phyloP scores from a whole-genome alignment of 257 asterid species.

The Forsythia viridissima region DNA sequence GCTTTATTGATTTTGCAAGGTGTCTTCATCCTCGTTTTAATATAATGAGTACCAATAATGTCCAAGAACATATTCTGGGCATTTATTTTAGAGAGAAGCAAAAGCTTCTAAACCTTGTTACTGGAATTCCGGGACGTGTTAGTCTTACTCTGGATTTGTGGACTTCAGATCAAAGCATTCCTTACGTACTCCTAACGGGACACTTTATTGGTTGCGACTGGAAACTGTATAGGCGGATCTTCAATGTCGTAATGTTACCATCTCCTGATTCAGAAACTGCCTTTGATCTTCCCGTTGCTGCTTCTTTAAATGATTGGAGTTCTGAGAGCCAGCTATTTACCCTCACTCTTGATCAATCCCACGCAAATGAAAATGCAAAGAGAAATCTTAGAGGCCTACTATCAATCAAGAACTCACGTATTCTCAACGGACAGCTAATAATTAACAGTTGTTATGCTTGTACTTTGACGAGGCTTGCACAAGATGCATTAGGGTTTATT shows the following conservation, averaged over 20 bases:
- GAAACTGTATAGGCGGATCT: slow-evolving; percentile 65
- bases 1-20: slow-evolving; percentile 56
- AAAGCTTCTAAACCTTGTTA: slow-evolving; percentile 52
- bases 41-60: slow-evolving; percentile 29
- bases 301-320: slow-evolving; percentile 72
- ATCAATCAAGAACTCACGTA: slow-evolving; percentile 44
- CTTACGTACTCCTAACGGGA: slow-evolving; percentile 60
- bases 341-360: slow-evolving; percentile 47
- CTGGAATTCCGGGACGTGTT: slow-evolving; percentile 61
- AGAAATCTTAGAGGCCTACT: slow-evolving; percentile 54
- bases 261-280: slow-evolving; percentile 67
- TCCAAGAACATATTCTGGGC: slow-evolving; percentile 53
- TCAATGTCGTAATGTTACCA: slow-evolving; percentile 47
- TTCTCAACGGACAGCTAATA: slow-evolving; percentile 71
- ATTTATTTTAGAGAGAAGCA: slow-evolving; percentile 66
- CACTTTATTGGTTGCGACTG: slow-evolving; percentile 74
- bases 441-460: slow-evolving; percentile 67
- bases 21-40: slow-evolving; percentile 67
- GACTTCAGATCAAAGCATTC: slow-evolving; percentile 55
- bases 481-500: slow-evolving; percentile 47
- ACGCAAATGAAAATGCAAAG: slow-evolving; percentile 36
- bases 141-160: slow-evolving; percentile 69
- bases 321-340: slow-evolving; percentile 56
- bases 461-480: slow-evolving; percentile 61
- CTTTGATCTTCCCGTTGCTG: slow-evolving; percentile 47